Evolutionary conservation across 2,329 filamentous ascomycete species (phyloP), one percentile per base, ranked within the genome.

Genomic region (Aureobasidium pullulans): DNA sequence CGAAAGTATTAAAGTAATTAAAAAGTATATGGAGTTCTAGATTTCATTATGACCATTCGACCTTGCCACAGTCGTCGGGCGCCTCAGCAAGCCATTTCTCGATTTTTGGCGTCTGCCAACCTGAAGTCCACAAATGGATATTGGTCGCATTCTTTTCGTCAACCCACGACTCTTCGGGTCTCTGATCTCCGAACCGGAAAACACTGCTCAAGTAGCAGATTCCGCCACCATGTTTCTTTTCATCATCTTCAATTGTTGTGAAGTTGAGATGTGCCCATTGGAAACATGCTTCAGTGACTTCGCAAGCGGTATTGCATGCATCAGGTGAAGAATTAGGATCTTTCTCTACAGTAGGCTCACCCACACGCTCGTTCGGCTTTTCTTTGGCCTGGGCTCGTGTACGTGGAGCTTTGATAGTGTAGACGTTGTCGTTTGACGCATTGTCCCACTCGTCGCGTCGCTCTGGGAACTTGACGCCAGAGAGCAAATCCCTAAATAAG

Each of bases 211-310:
- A 36, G 48, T 64, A 61, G 57, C 65, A 68, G 36, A 60, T 29
- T 3, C 60, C 61, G 10, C 62, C 59, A 6, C n/a, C 36, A 16
- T 34, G 36, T 36, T 43, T 23, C 7, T 58, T 58, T 3, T n/a
- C 16, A 11, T 34, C 46, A 11, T 34, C 46, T 5, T 49, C 56
- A 8, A 60, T 13, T n/a, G 36, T 42, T 1, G 59, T 23, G 29
- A 63, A 64, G 0, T 59, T 47, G 39, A 65, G 64, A 56, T 66
- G 63, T 3, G 66, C 59, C 59, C 66, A 68, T 32, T 61, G 49
- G 32, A 60, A 58, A 54, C 61, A 62, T 49, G 57, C 39, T 6
- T 47, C 52, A 28, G 52, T 36, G 34, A 43, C 48, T 8, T 54
- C 34, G 28, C 61, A 62, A 37, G 61, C 61, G 13, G 47, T 23